These are phyloP conservation scores for Neurospora sp. DNA, from an alignment of 495 filamentous ascomycete genomes.

Conservation along the genomic window DNA sequence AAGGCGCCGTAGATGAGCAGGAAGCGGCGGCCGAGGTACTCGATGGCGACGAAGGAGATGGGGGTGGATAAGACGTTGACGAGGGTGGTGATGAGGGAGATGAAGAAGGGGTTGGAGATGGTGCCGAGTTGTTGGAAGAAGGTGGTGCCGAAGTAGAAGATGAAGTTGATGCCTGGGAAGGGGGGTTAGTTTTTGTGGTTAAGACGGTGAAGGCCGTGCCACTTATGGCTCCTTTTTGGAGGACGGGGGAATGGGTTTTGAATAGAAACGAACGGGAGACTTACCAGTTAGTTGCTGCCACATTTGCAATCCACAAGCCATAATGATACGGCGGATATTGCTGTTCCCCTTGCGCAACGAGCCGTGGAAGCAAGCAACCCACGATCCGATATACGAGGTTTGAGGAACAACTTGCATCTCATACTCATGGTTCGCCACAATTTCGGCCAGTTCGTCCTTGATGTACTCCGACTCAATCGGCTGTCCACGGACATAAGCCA, in stretches of 20 bases:
- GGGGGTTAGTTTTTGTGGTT: slow-evolving; percentile 7
- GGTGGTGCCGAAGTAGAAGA: slow-evolving; percentile 79
- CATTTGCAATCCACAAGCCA: slow-evolving; percentile 62
- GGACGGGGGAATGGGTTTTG: neutral
- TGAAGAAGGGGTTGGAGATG: slow-evolving; percentile 67
- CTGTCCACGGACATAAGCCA: slow-evolving; percentile 58
- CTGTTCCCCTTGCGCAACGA: slow-evolving; percentile 41
- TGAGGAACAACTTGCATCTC: slow-evolving; percentile 55
- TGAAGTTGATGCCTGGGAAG: slow-evolving; percentile 67
- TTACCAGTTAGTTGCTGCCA: slow-evolving; percentile 51
- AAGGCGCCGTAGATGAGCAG: slow-evolving; percentile 65
- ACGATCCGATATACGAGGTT: slow-evolving; percentile 53
- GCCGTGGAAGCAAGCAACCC: slow-evolving; percentile 54
- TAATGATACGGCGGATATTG: slow-evolving; percentile 60
- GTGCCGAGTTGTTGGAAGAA: slow-evolving; percentile 66
- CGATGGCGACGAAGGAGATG: slow-evolving; percentile 69
- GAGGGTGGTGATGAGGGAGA: slow-evolving; percentile 67
- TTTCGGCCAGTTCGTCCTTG: slow-evolving; percentile 63
- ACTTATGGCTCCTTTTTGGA: neutral
- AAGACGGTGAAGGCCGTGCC: neutral
- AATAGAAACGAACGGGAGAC: neutral
- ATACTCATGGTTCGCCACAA: slow-evolving; percentile 73
- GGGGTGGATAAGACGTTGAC: slow-evolving; percentile 80
- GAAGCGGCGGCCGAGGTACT: slow-evolving; percentile 66
- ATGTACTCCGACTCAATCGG: slow-evolving; percentile 53